A percentile compares a stretch with the other conserved stretches of the same genome.
These are phyloP conservation scores for Orbilia blumenaviensis DNA, from an alignment of 2,329 filamentous ascomycete species.

Conservation along the genomic window DNA sequence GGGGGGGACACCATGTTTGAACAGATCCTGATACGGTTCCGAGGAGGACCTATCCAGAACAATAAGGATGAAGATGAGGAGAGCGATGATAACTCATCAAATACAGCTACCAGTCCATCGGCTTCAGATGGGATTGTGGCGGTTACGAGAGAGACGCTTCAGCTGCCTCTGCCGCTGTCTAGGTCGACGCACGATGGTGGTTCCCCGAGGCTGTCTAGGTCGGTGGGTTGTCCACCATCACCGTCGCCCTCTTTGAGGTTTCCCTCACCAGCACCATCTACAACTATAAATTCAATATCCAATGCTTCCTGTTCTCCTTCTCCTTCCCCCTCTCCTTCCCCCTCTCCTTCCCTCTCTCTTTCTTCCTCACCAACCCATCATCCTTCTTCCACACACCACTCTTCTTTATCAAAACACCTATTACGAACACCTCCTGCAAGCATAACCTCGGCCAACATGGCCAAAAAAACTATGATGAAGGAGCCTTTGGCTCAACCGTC, in stretches of 20 bases:
- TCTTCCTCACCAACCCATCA: slow-evolving; percentile 22
- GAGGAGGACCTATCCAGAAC: slow-evolving; percentile 44
- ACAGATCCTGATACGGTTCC: slow-evolving; percentile 53
- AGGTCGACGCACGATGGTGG: too few species aligned
- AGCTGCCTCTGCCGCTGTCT: slow-evolving; percentile 32
- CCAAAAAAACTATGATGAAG: slow-evolving; percentile 9
- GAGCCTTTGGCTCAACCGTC: slow-evolving; percentile 17
- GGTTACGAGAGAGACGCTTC: not conserved
- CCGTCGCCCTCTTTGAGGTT: slow-evolving; percentile 46
- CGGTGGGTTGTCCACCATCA: slow-evolving; percentile 31
- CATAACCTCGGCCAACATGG: slow-evolving; percentile 2
- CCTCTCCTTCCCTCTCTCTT: slow-evolving; percentile 27
- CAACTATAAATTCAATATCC: not conserved
- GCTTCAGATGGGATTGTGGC: slow-evolving; percentile 19
- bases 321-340: slow-evolving; percentile 28
- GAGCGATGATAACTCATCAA: slow-evolving; percentile 48
- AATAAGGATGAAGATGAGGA: slow-evolving; percentile 48
- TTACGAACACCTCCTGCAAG: not conserved
- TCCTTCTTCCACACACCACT: slow-evolving; percentile 1
- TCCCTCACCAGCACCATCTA: slow-evolving; percentile 25
- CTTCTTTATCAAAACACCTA: slow-evolving; percentile 4
- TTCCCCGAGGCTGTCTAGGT: slow-evolving; percentile 31
- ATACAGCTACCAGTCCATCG: slow-evolving; percentile 45
- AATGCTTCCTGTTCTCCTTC: slow-evolving; percentile 22
- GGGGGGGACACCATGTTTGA: slow-evolving; percentile 37